phyloP scores from a whole-genome alignment of 2,329 filamentous ascomycete species.

The Helminthosporium solani region DNA sequence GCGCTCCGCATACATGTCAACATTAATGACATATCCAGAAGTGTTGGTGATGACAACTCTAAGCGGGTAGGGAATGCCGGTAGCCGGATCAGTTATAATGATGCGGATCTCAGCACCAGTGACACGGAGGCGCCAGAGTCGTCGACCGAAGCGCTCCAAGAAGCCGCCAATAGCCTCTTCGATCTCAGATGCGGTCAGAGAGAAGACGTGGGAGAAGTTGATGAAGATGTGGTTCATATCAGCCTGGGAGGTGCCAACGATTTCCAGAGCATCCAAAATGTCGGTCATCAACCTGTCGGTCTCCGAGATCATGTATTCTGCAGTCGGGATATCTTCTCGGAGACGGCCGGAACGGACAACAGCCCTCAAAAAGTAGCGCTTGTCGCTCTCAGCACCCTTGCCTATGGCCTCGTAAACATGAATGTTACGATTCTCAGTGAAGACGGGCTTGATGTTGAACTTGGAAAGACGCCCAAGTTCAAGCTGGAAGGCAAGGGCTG shows the following conservation, averaged over 20 bases:
- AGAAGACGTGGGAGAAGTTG: slow-evolving; percentile 98
- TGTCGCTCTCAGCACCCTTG: slow-evolving; percentile 92
- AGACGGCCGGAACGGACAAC: slow-evolving; percentile 92
- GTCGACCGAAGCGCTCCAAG: slow-evolving; percentile 91
- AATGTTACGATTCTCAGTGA: slow-evolving; percentile 98
- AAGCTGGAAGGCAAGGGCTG: slow-evolving; percentile 96
- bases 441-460: slow-evolving; percentile 97
- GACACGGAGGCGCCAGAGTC: slow-evolving; percentile 94
- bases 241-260: slow-evolving; percentile 98
- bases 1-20: slow-evolving; percentile 95
- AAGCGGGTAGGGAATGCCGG: slow-evolving; percentile 83
- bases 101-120: slow-evolving; percentile 98
- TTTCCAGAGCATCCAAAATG: slow-evolving; percentile 95
- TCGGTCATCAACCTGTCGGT: slow-evolving; percentile 96
- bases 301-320: slow-evolving; percentile 96
- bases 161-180: slow-evolving; percentile 93
- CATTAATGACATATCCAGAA: slow-evolving; percentile 94
- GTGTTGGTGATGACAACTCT: slow-evolving; percentile 98
- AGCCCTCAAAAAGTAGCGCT: slow-evolving; percentile 97
- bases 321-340: slow-evolving; percentile 96
- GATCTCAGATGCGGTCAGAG: slow-evolving; percentile 82
- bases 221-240: slow-evolving; percentile 99
- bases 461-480: slow-evolving; percentile 91
- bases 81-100: slow-evolving; percentile 87
- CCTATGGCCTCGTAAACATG: slow-evolving; percentile 97